Evolutionary conservation across 2,329 filamentous ascomycete species (phyloP), one percentile per base, ranked within the genome.

Genomic region (Alternaria triticimaculans): DNA sequence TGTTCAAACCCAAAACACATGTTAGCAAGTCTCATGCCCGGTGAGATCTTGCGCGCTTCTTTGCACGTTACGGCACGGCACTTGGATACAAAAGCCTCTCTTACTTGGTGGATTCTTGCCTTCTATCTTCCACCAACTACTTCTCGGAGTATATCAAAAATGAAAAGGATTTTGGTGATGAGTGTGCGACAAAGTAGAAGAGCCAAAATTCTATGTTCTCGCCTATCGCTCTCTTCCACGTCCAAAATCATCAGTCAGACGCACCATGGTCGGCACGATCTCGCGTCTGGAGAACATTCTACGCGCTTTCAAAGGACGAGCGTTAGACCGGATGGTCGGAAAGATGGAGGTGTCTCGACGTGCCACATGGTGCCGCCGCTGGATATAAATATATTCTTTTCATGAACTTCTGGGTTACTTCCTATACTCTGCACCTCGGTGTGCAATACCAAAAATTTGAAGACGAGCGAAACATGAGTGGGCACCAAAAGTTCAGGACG

Each of bases 121-220:
- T 37, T 9, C 5, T 15, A n/a, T 37, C 9, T 15, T 37, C 30
- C 4, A 37, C 33, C 33, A 15, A 37, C 7, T 5, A 37, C 15
- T 37, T 5, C 0, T n/a, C 15, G 14, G 0, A 0, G 2, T 37
- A n/a, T 37, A 37, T 15, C 33, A 37, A 37, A 37, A 37, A 0
- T 1, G 3, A 15, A 2, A 0, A 8, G 6, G 6, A 6, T 6
- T 6, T 8, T 15, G 1, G 0, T 15, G 14, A 37, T 37, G 33
- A 37, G 33, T n/a, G 33, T 37, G 33, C 15, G 15, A 15, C 33
- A 5, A 37, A 37, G 14, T 37, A 9, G 0, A 15, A 5, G 5
- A 4, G 0, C 30, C 0, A 8, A 1, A 2, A 15, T 2, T 7
- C n/a, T 4, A 37, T 37, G 33, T n/a, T n/a, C 15, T 37, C 8